phyloP scores from a whole-genome alignment of 768 basidiomycete genomes.

The Agrocybe praecox region DNA sequence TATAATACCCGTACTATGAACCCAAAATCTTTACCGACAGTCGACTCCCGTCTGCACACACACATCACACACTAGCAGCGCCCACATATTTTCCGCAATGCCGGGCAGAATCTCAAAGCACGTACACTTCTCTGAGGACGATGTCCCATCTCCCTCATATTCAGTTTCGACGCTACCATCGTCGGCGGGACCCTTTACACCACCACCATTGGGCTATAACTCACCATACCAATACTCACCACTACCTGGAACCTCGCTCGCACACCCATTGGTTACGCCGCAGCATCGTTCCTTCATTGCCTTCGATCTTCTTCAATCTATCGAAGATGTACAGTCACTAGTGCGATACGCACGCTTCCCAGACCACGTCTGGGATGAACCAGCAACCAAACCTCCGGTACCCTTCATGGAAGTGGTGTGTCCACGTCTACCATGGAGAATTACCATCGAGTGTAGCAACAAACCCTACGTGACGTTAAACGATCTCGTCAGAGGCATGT shows the following conservation, averaged over 20 bases:
- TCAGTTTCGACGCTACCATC: conserved; percentile 15
- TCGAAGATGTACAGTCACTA: conserved; percentile 10
- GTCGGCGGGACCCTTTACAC: conserved; percentile 8
- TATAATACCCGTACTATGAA: conserved; percentile 7
- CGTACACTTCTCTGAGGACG: conserved; percentile 14
- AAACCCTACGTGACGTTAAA: conserved; percentile 32
- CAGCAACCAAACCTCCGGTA: conserved; percentile 36
- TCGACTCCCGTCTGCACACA: conserved; percentile 2
- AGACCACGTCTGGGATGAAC: conserved; percentile 23
- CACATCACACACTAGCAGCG: neutral
- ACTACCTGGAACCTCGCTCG: conserved; percentile 1
- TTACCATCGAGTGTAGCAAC: conserved; percentile 28
- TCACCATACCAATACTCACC: conserved; percentile 14
- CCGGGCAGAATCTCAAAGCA: conserved; percentile 22
- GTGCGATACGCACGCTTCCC: conserved; percentile 8
- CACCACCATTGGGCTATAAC: conserved; percentile 11
- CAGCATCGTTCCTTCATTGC: conserved; percentile 1
- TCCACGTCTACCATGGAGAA: conserved; percentile 32
- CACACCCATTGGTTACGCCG: conserved; percentile 1
- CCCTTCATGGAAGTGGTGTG: conserved; percentile 32
- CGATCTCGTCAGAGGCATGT: conserved; percentile 52
- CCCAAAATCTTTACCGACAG: neutral
- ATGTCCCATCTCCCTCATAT: conserved; percentile 17
- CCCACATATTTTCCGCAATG: conserved; percentile 17
- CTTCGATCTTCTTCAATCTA: conserved; percentile 17